A percentile compares a stretch with the other conserved stretches of the same genome.
Evolutionary conservation across 2,329 filamentous ascomycete species (phyloP).

Genomic region (Ophiocordyceps camponoti-saundersi): DNA sequence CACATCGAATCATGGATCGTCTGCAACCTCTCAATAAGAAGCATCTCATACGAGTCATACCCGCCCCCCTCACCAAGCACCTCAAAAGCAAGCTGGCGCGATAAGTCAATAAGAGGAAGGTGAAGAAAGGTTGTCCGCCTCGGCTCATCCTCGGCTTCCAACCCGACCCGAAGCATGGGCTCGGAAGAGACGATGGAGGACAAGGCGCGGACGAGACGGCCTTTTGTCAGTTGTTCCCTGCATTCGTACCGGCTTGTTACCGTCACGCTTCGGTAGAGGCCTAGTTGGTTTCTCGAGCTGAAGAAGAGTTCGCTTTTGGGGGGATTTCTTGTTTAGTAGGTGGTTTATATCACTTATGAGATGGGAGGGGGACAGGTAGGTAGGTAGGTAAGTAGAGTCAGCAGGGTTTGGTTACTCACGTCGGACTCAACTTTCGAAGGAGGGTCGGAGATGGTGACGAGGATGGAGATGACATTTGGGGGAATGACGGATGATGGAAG

Average conservation of each 20-base stretch:
- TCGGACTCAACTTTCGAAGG: too few species aligned
- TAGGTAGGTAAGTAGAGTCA: too few species aligned
- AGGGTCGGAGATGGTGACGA: too few species aligned
- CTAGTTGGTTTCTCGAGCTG: slow-evolving; percentile 26
- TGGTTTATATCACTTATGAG: too few species aligned
- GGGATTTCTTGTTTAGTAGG: too few species aligned
- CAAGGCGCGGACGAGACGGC: slow-evolving; percentile 14
- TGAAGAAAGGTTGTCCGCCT: slow-evolving; percentile 28
- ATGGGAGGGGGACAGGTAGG: too few species aligned
- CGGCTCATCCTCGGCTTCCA: slow-evolving; percentile 12
- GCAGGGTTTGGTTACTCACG: too few species aligned
- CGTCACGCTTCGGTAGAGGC: slow-evolving; percentile 28
- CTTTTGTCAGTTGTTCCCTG: not conserved
- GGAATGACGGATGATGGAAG: too few species aligned
- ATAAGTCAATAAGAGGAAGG: slow-evolving; percentile 23
- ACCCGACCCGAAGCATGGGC: slow-evolving; percentile 27
- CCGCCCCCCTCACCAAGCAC: slow-evolving; percentile 7
- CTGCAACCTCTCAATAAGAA: slow-evolving; percentile 16
- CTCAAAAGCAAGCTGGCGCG: slow-evolving; percentile 22
- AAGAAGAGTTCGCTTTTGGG: slow-evolving; percentile 23
- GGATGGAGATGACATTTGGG: too few species aligned
- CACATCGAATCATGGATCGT: slow-evolving; percentile 23
- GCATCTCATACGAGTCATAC: slow-evolving; percentile 10
- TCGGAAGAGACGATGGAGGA: slow-evolving; percentile 22
- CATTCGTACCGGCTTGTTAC: slow-evolving; percentile 24